Conservation (phyloP, 2,329 filamentous ascomycete species). For the Ascochyta rabiei region DNA sequence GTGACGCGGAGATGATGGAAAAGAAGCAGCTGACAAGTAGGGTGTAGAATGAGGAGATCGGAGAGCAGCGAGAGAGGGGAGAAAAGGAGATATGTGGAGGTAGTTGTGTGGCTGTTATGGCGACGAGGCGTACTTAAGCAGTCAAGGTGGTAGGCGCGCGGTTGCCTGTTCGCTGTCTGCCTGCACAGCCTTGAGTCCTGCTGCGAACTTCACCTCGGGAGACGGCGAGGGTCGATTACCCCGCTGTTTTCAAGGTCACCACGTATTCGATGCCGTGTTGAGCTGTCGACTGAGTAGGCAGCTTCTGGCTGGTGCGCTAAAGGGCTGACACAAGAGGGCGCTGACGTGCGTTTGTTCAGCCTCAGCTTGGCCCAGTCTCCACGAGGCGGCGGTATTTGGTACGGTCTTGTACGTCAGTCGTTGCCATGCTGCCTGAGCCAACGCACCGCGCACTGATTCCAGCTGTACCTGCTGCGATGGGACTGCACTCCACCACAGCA, state of each 20-base stretch:
- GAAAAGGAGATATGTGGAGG: not conserved
- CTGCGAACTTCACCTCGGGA: not conserved
- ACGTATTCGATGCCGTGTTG: not conserved
- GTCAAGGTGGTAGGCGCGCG: conserved; percentile 2
- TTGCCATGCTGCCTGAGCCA: not conserved
- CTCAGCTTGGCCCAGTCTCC: not conserved
- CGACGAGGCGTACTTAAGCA: conserved; percentile 5
- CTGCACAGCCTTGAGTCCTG: conserved; percentile 3
- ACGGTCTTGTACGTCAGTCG: not conserved
- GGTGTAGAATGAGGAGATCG: not conserved
- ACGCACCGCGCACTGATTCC: not conserved
- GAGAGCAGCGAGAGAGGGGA: not conserved
- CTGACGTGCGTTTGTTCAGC: conserved; percentile 4
- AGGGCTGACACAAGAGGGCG: conserved; percentile 16
- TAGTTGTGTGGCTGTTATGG: not conserved
- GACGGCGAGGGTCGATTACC: not conserved
- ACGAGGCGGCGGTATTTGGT: not conserved
- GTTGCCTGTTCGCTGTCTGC: conserved; percentile 17
- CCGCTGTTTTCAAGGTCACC: not conserved
- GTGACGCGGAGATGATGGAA: not conserved
- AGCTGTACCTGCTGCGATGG: not conserved
- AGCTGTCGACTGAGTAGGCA: not conserved
- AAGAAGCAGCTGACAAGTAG: not conserved
- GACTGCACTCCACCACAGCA: not conserved
- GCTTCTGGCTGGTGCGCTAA: not conserved